Conservation (phyloP, 2,329 filamentous ascomycete species). For the Botrytis fabae region DNA sequence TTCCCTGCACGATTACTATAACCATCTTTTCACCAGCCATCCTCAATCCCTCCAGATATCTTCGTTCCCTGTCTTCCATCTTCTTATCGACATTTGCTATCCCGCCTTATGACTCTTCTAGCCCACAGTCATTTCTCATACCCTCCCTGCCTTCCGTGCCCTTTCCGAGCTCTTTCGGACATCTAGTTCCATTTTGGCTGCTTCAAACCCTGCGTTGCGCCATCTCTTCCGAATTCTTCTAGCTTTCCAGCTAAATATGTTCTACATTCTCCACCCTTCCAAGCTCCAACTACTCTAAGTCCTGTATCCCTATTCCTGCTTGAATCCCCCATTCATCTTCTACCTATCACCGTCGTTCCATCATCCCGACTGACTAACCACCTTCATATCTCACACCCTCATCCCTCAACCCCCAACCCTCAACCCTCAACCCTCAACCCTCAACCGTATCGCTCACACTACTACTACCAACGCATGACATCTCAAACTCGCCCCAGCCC, state of each 20-base stretch:
- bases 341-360: not conserved
- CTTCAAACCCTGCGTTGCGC: not conserved
- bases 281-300: not conserved
- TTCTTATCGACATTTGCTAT: not conserved
- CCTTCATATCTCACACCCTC: not conserved
- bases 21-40: not conserved
- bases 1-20: not conserved
- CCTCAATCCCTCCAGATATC: not conserved
- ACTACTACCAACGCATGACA: not conserved
- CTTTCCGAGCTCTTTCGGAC: not conserved
- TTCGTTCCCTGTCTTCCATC: not conserved
- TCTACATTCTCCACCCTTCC: not conserved
- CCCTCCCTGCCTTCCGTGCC: not conserved
- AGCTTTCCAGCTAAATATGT: slow-evolving; percentile 15
- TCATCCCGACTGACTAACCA: not conserved
- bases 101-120: not conserved
- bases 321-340: not conserved
- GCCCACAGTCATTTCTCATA: not conserved
- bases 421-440: not conserved
- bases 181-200: not conserved
- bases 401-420: not conserved
- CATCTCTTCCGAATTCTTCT: not conserved
- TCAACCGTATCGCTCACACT: not conserved
- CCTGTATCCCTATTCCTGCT: slow-evolving; percentile 36
- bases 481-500: not conserved